Conservation (phyloP, 1,284 basidiomycete genomes). For the Stereum hirsutum region DNA sequence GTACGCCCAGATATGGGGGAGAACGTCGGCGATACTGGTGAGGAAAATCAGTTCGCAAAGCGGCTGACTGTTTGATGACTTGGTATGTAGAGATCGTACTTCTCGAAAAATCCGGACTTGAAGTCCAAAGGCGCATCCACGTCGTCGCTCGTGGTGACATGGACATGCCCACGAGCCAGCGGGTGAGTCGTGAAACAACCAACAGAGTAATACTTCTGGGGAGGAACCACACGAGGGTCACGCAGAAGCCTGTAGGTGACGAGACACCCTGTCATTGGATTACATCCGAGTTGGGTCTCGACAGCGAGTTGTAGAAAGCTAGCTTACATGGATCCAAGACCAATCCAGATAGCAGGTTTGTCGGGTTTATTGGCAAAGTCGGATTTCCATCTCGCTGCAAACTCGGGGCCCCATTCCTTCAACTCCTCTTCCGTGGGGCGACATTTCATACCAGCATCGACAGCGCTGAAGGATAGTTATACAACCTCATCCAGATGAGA, state of each 20-base stretch:
- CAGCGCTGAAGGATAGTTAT: constrained; percentile 20
- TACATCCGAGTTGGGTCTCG: neutral
- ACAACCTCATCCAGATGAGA: neutral
- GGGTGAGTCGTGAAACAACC: constrained; percentile 21
- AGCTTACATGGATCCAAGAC: constrained; percentile 20
- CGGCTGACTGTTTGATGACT: no score
- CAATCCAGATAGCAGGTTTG: constrained; percentile 35
- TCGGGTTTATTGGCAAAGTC: constrained; percentile 36
- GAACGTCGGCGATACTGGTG: constrained; percentile 41
- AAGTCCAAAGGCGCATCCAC: constrained; percentile 27
- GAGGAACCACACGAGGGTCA: constrained; percentile 14
- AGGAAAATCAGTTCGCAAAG: neutral
- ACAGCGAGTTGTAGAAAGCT: neutral
- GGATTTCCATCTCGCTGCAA: constrained; percentile 31
- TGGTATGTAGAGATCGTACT: constrained; percentile 5
- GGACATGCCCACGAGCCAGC: constrained; percentile 28
- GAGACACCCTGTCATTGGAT: no score
- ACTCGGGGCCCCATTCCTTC: constrained; percentile 31
- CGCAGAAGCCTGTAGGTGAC: constrained; percentile 19
- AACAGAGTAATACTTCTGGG: constrained; percentile 22
- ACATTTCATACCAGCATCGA: constrained; percentile 39
- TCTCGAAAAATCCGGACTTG: constrained; percentile 19
- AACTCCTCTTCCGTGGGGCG: constrained; percentile 36
- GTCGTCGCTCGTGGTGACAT: constrained; percentile 29
- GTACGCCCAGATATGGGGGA: constrained; percentile 42